phyloP scores from a whole-genome alignment of 257 asterid genomes.

The Jasminum sambac region DNA sequence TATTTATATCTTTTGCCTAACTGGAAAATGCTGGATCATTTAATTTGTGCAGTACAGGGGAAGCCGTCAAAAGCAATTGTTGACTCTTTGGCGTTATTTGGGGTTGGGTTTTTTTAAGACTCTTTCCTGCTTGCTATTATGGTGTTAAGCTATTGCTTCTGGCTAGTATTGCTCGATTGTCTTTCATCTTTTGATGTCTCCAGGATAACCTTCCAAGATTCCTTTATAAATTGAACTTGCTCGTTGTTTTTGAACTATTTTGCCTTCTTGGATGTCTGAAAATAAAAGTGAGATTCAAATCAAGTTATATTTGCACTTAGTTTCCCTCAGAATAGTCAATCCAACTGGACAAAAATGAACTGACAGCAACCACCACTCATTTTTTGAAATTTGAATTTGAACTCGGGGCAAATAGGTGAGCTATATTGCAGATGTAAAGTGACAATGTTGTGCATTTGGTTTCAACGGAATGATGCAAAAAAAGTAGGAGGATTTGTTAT shows the following conservation, averaged over 20 bases:
- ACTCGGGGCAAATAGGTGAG: background rate
- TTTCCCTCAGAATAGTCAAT: background rate
- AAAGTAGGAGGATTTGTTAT: background rate
- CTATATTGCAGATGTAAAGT: background rate
- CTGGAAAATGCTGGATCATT: constrained; percentile 21
- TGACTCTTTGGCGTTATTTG: constrained; percentile 88
- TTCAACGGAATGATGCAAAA: background rate
- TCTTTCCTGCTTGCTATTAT: constrained; percentile 23
- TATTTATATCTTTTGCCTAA: constrained; percentile 21
- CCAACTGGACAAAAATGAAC: background rate
- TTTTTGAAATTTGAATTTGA: background rate
- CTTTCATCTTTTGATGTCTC: constrained; percentile 3
- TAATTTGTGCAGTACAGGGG: constrained; percentile 73
- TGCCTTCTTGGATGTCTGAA: background rate
- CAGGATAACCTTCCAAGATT: background rate
- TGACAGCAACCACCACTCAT: background rate
- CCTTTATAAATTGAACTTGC: background rate
- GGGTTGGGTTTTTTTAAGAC: constrained; percentile 58
- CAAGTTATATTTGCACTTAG: background rate
- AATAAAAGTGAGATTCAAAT: background rate
- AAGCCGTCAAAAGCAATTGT: constrained; percentile 84
- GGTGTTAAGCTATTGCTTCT: constrained; percentile 14
- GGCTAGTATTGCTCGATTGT: background rate
- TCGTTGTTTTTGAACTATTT: background rate
- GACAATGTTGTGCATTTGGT: background rate